A percentile compares a stretch with the other conserved stretches of the same genome.
These are phyloP conservation scores for Neospora caninum DNA, from an alignment of 169 alveolate species.

Conservation along the genomic window DNA sequence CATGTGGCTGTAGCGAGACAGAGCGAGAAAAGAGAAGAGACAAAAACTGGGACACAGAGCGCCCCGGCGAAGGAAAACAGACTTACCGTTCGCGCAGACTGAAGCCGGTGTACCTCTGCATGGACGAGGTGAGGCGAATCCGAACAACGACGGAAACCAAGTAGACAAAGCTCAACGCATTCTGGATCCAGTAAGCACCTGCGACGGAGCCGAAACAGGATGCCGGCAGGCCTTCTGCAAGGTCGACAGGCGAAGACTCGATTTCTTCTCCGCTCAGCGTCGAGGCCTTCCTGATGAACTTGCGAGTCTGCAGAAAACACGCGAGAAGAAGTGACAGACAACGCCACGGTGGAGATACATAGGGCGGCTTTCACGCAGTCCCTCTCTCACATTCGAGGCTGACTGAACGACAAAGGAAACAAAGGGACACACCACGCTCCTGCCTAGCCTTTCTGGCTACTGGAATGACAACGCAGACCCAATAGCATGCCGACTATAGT, in stretches of 20 bases:
- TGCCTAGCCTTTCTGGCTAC: too few species aligned
- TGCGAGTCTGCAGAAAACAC: slow-evolving; percentile 35
- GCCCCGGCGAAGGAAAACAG: background rate
- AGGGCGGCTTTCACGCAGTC: background rate
- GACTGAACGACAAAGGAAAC: too few species aligned
- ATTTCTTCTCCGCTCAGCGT: slow-evolving; percentile 32
- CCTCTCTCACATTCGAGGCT: background rate
- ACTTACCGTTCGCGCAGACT: slow-evolving; percentile 7
- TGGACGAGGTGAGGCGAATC: background rate
- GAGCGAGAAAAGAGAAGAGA: too few species aligned
- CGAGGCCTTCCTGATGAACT: slow-evolving; percentile 38
- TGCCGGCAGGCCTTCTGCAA: slow-evolving; percentile 48
- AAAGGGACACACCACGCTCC: too few species aligned
- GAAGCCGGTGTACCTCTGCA: slow-evolving; percentile 26
- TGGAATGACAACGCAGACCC: too few species aligned
- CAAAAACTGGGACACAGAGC: background rate
- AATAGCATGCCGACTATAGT: too few species aligned
- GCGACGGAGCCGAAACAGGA: slow-evolving; percentile 47
- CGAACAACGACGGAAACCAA: slow-evolving; percentile 12
- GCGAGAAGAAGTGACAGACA: background rate
- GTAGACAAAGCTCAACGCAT: slow-evolving; percentile 26
- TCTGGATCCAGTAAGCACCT: slow-evolving; percentile 43
- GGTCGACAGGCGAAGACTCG: slow-evolving; percentile 33
- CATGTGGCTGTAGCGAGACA: too few species aligned
- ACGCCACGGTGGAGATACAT: background rate